phyloP scores from a whole-genome alignment of 192 early-diverging fungal species.

The Coemansia sp. region DNA sequence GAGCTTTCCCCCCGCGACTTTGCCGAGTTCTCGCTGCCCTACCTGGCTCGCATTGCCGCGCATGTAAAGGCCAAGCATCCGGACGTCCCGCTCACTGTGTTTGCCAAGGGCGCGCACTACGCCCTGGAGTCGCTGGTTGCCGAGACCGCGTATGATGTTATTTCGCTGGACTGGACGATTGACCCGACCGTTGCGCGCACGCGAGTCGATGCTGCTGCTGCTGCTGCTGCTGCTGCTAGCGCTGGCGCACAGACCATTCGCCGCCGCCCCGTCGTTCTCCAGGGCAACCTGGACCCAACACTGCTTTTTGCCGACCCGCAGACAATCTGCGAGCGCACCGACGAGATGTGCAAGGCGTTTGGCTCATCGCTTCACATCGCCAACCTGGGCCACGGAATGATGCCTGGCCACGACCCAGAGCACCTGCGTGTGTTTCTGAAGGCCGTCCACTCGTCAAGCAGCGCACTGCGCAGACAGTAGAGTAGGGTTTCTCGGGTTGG shows the following conservation, averaged over 20 bases:
- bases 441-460: conserved; percentile 60
- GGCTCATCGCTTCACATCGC: conserved; percentile 81
- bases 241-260: background rate
- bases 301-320: conserved; percentile 76
- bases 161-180: conserved; percentile 92
- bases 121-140: conserved; percentile 71
- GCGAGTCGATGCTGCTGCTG: conserved; percentile 24
- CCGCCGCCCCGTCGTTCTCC: conserved; percentile 56
- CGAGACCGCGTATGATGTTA: conserved; percentile 75
- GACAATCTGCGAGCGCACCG: conserved; percentile 70
- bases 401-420: conserved; percentile 79
- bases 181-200: conserved; percentile 57
- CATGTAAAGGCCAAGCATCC: conserved; percentile 67
- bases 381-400: conserved; percentile 97
- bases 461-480: conserved; percentile 22
- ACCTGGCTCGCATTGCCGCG: conserved; percentile 76
- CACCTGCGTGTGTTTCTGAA: conserved; percentile 68
- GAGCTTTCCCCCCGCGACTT: conserved; percentile 86
- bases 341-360: conserved; percentile 81
- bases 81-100: conserved; percentile 85
- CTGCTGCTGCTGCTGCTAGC: background rate
- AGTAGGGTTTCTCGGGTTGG: background rate
- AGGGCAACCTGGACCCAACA: conserved; percentile 96
- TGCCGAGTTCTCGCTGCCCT: conserved; percentile 85
- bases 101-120: conserved; percentile 92